Conservation (phyloP, 176 grass and related monocot genomes). For the Raddia distichophylla region DNA sequence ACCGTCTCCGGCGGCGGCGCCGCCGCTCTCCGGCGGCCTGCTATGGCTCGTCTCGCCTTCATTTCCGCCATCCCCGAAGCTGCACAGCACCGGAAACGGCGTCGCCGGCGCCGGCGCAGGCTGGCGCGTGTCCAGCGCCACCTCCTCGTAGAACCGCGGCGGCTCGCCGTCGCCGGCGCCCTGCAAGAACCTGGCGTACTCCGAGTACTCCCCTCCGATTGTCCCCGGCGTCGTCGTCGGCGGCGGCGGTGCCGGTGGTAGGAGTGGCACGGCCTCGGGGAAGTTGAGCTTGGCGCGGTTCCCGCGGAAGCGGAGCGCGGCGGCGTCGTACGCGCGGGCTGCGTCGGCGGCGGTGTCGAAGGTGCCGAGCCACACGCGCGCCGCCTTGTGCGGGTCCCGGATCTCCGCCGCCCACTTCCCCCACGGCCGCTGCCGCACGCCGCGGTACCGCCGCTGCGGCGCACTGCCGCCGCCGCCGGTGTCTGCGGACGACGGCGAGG, state of each 20-base stretch:
- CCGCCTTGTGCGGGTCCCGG: constrained; percentile 66
- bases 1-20: neutral
- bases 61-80: neutral
- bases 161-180: neutral
- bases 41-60: neutral
- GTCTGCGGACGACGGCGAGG: constrained; percentile 27
- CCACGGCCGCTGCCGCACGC: constrained; percentile 80
- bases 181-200: constrained; percentile 49
- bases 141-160: constrained; percentile 25
- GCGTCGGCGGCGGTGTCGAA: constrained; percentile 76
- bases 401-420: constrained; percentile 92
- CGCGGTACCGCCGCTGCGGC: constrained; percentile 50
- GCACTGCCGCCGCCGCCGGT: neutral
- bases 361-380: constrained; percentile 86
- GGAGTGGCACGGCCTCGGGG: constrained; percentile 49
- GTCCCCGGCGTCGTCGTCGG: neutral
- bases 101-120: neutral
- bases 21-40: neutral
- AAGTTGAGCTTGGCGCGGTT: constrained; percentile 84
- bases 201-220: constrained; percentile 32
- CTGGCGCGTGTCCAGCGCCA: neutral
- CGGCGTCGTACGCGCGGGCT: constrained; percentile 70
- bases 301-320: constrained; percentile 61
- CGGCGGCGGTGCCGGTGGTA: neutral
- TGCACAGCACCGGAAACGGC: constrained; percentile 33